Base-by-base conservation (phyloP, 805 yeast species). In the Barnettozyma populi region DNA sequence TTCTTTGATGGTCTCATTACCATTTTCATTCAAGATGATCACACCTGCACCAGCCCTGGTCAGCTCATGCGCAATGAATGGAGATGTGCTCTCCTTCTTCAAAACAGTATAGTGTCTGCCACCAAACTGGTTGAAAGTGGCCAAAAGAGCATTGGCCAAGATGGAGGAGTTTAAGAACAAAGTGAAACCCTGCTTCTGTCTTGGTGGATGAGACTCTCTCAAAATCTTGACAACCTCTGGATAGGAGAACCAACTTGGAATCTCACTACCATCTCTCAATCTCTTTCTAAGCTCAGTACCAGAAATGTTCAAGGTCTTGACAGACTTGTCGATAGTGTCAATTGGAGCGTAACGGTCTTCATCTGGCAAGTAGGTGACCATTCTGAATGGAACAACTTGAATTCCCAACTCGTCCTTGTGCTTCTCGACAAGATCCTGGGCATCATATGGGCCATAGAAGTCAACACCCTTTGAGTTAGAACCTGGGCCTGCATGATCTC, bases 401-500 rank as follows among this genome's bases (percentile, higher is more conserved):
- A 90, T 90, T 36, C 80, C 87, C 53, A 90, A 76, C 70, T 90
- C 97, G 53, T 75, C 78, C 53, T 80, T 77, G 69, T 79, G 81
- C 56, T 80, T 70, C 51, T 82, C 89, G 53, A 90, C 95, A 48
- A 92, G 74, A 32, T 80, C 90, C 72, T 92, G 97, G 27, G 97
- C 97, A 65, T 90, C 98, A 65, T 90, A 92, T 13, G 98, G 96
- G 19, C 97, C 98, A 65, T 90, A 90, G 73, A 90, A 90, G 54
- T 92, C 97, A 45, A 79, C 90, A 53, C 97, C 97, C 63, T 84
- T 74, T 49, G 96, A 88, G 78, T 80, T 80, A 50, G 73, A 69
- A 53, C 97, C 98, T 19, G 98, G 97, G 51, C 97, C 97, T 45
- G 98, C 98, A 64, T 90, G 98, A 69, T 90, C 97, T 75, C 98